Evolutionary conservation across 306 rosid species (phyloP).

Genomic region (Prunus dulcis): DNA sequence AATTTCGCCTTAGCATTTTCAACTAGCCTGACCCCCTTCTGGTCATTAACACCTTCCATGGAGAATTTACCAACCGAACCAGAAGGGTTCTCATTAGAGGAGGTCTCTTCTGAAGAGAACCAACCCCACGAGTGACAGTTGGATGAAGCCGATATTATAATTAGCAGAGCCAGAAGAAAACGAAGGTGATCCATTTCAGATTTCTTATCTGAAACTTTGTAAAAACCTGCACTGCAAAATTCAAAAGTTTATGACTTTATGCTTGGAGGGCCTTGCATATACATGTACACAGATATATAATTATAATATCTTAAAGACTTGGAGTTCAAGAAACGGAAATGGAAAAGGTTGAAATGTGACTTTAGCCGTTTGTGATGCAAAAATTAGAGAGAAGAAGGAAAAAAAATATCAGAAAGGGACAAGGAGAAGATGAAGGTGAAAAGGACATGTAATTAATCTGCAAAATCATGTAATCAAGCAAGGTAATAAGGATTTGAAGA

Average conservation of each 20-base stretch:
- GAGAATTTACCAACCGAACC: conserved; percentile 56
- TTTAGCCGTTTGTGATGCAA: not conserved
- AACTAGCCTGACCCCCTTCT: conserved; percentile 42
- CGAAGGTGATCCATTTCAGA: conserved; percentile 31
- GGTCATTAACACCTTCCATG: conserved; percentile 47
- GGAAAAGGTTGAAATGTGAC: not conserved
- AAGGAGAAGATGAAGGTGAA: not conserved
- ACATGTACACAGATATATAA: too few species aligned
- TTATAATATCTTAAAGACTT: conserved; percentile 8
- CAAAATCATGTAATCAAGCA: not conserved
- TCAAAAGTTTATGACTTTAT: not conserved
- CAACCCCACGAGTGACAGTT: conserved; percentile 61
- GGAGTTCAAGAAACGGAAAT: conserved; percentile 34
- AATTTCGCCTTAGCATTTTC: conserved; percentile 56
- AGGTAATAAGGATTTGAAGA: not conserved
- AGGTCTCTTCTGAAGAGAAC: conserved; percentile 42
- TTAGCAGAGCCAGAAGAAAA: conserved; percentile 24
- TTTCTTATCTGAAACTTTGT: not conserved
- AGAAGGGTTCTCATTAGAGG: conserved; percentile 24
- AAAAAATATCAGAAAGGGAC: not conserved
- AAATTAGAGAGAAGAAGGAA: too few species aligned
- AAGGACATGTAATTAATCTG: not conserved
- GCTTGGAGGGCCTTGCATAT: not conserved
- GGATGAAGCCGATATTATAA: conserved; percentile 20
- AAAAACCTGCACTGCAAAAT: conserved; percentile 24